A percentile compares a stretch with the other conserved stretches of the same genome.
Conservation (phyloP, 202 grass and related monocot genomes). For the Miscanthus sacchariflorus region DNA sequence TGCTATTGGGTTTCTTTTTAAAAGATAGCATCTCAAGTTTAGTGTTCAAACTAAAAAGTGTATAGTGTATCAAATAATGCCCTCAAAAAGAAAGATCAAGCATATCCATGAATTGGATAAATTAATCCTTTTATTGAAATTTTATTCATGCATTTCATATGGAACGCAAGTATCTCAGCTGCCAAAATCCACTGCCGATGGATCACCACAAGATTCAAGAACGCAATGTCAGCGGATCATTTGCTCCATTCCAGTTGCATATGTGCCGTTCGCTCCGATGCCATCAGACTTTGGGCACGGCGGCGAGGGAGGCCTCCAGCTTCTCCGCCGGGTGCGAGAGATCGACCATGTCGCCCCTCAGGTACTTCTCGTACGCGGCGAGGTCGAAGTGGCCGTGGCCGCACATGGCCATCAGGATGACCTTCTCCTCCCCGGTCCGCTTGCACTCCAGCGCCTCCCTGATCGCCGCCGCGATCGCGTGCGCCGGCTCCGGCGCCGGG, state of each 20-base stretch:
- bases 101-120: background rate
- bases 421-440: constrained; percentile 84
- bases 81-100: background rate
- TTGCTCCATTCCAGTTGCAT: background rate
- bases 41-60: background rate
- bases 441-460: constrained; percentile 90
- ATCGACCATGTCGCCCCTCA: constrained; percentile 87
- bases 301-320: constrained; percentile 69
- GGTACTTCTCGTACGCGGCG: constrained; percentile 78
- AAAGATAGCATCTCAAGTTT: background rate
- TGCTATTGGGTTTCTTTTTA: background rate
- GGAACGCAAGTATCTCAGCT: background rate
- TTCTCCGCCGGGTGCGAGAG: constrained; percentile 62
- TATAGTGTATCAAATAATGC: background rate
- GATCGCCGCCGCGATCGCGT: constrained; percentile 92
- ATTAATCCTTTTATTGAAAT: background rate
- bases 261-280: background rate
- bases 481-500: constrained; percentile 94
- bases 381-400: constrained; percentile 98
- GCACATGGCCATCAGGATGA: constrained; percentile 96
- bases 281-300: constrained; percentile 60
- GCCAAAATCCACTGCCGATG: background rate
- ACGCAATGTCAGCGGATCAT: background rate
- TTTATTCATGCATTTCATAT: constrained; percentile 10
- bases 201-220: background rate